Base-by-base conservation (phyloP, 768 basidiomycete species). In the Hydnum rufescens region DNA sequence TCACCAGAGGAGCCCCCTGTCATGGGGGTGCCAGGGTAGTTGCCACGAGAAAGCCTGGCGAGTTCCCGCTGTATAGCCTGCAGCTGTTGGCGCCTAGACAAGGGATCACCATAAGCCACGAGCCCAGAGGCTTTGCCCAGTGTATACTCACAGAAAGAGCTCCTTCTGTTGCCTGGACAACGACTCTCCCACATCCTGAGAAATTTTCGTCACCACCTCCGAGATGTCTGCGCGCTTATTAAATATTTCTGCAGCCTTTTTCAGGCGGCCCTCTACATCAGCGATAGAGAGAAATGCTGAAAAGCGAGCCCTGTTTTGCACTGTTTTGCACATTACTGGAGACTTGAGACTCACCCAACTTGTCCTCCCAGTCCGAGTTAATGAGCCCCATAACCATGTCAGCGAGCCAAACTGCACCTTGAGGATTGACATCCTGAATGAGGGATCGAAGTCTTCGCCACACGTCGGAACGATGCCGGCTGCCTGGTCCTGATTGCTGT, bases 151-250 rank as follows among this genome's bases (percentile, higher is more conserved):
- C 2, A 88, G 71, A 68, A 85, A 87, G 60, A 80, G 81, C 55
- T 86, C 85, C 60, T 87, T 87, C 65, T 88, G 85, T 59, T 87
- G 85, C 53, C 82, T 85, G 25, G 81, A 82, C n/a, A 87, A 71
- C 3, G 77, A 78, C 61, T 88, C 84, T 57, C 84, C 82, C 6
- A 88, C 80, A 22, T 81, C 78, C 29, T 75, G 73, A 3, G 82
- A 77, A 50, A 88, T 83, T 68, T 82, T 86, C 62, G 78, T 76
- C 16, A 80, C 76, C 0, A 88, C 81, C 63, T 88, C 85, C 22
- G 76, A 76, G 31, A 87, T 85, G 39, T 81, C 81, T 2, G 76
- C 68, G 50, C 80, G 79, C 59, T 85, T 87, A 44, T 76, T 64
- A 61, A 87, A 80, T 6, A 87, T 71, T 51, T 75, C 71, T 4